A percentile compares a stretch with the other conserved stretches of the same genome.
Conservation (phyloP, 768 basidiomycete species). For the Lanmaoa rubissima region DNA sequence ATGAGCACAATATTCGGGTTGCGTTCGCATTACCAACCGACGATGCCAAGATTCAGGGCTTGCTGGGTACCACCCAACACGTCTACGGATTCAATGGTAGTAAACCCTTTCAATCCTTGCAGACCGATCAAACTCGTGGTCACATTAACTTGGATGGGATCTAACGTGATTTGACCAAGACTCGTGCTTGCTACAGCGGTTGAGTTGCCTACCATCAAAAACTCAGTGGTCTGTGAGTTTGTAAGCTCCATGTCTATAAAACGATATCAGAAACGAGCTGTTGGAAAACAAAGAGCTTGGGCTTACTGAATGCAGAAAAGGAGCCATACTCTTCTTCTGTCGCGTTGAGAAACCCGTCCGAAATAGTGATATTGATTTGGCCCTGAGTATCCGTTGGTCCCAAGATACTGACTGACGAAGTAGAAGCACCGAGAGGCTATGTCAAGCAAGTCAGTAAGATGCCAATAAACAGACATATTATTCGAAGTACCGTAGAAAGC, state of each 20-base stretch:
- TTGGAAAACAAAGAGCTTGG: not conserved
- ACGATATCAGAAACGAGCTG: not conserved
- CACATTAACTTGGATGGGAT: slow-evolving; percentile 71
- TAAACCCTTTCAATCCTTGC: slow-evolving; percentile 55
- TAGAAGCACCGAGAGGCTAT: slow-evolving; percentile 62
- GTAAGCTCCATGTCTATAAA: slow-evolving; percentile 55
- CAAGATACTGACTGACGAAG: slow-evolving; percentile 54
- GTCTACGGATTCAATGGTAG: slow-evolving; percentile 58
- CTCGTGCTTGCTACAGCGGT: slow-evolving; percentile 57
- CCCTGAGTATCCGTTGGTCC: slow-evolving; percentile 57
- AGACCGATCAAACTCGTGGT: slow-evolving; percentile 59
- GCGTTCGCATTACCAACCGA: slow-evolving; percentile 38
- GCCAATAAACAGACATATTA: not conserved
- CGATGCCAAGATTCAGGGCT: slow-evolving; percentile 57
- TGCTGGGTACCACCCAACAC: slow-evolving; percentile 61
- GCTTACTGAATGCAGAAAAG: slow-evolving; percentile 62
- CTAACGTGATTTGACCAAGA: slow-evolving; percentile 65
- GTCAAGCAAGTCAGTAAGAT: slow-evolving; percentile 1
- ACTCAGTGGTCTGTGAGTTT: slow-evolving; percentile 43
- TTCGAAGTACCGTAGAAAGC: slow-evolving; percentile 49
- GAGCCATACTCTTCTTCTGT: slow-evolving; percentile 45
- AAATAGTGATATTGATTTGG: slow-evolving; percentile 61
- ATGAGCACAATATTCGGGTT: not conserved
- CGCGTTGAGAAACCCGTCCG: slow-evolving; percentile 48
- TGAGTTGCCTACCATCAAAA: slow-evolving; percentile 59